These are phyloP conservation scores for Ilex asprella DNA, from an alignment of 257 asterid species.

Conservation along the genomic window DNA sequence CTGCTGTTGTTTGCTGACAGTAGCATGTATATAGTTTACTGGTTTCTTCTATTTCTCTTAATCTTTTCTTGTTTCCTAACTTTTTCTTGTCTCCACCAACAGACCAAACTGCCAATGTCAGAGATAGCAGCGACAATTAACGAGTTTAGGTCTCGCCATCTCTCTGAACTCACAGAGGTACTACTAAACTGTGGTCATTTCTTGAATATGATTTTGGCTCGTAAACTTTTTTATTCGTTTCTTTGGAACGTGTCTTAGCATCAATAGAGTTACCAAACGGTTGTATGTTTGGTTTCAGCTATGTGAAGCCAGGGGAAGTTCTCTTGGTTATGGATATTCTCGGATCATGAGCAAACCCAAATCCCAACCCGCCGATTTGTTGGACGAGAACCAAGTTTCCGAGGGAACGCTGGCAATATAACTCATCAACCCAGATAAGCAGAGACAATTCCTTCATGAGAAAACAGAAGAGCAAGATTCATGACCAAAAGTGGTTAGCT, in stretches of 20 bases:
- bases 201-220: background rate
- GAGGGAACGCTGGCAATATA: constrained; percentile 74
- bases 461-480: background rate
- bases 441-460: background rate
- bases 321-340: constrained; percentile 91
- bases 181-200: background rate
- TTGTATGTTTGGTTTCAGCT: constrained; percentile 40
- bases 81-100: constrained; percentile 6
- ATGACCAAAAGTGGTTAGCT: constrained; percentile 8
- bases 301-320: constrained; percentile 77
- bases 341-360: constrained; percentile 57
- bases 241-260: too few relatives aligned
- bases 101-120: constrained; percentile 87
- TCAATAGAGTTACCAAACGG: too few relatives aligned
- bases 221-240: too few relatives aligned
- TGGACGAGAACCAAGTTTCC: constrained; percentile 55
- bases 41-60: background rate
- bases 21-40: background rate
- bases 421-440: constrained; percentile 5
- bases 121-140: constrained; percentile 94
- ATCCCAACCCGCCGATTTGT: constrained; percentile 41
- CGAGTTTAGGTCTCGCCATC: constrained; percentile 95
- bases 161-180: constrained; percentile 97
- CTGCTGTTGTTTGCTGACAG: too few relatives aligned
- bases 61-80: background rate